Conservation (phyloP, 164 flowering plant species). For the Vitis labrusca region DNA sequence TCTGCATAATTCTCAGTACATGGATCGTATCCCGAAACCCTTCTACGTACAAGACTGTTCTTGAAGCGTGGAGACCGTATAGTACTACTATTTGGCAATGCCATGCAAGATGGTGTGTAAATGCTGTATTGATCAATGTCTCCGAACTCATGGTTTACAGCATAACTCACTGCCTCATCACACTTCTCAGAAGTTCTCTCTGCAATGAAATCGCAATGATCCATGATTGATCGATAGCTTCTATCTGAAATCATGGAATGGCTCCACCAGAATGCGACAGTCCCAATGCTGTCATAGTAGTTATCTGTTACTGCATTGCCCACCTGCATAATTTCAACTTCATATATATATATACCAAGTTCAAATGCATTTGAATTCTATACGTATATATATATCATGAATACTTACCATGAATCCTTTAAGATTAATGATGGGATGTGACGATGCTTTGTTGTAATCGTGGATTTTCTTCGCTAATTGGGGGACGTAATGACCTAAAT, state of each 20-base stretch:
- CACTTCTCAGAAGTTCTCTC: slow-evolving; percentile 33
- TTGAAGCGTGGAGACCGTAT: slow-evolving; percentile 33
- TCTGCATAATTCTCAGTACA: slow-evolving; percentile 82
- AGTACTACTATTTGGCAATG: slow-evolving; percentile 7
- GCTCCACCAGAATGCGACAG: slow-evolving; percentile 79
- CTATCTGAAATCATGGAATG: slow-evolving; percentile 79
- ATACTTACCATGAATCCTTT: slow-evolving; percentile 79
- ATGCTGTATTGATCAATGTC: slow-evolving; percentile 85
- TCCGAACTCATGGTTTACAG: slow-evolving; percentile 71
- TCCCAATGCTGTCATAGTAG: slow-evolving; percentile 68
- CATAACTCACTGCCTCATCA: slow-evolving; percentile 44
- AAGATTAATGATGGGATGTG: slow-evolving; percentile 60
- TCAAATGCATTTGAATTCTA: neutral
- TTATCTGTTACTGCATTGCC: slow-evolving; percentile 79
- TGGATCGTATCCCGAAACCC: slow-evolving; percentile 74
- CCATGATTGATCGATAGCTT: slow-evolving; percentile 58
- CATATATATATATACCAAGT: neutral
- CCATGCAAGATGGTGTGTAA: slow-evolving; percentile 61
- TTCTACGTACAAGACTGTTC: slow-evolving; percentile 47
- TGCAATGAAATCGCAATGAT: slow-evolving; percentile 51
- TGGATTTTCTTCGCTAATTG: slow-evolving; percentile 68
- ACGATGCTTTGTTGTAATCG: slow-evolving; percentile 51
- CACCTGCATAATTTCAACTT: slow-evolving; percentile 40
- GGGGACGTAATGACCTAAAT: slow-evolving; percentile 84
- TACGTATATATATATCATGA: neutral